A percentile compares a stretch with the other conserved stretches of the same genome.
These are phyloP conservation scores for Phytophthora idaei DNA, from an alignment of 352 stramenopile genomes.

Conservation along the genomic window DNA sequence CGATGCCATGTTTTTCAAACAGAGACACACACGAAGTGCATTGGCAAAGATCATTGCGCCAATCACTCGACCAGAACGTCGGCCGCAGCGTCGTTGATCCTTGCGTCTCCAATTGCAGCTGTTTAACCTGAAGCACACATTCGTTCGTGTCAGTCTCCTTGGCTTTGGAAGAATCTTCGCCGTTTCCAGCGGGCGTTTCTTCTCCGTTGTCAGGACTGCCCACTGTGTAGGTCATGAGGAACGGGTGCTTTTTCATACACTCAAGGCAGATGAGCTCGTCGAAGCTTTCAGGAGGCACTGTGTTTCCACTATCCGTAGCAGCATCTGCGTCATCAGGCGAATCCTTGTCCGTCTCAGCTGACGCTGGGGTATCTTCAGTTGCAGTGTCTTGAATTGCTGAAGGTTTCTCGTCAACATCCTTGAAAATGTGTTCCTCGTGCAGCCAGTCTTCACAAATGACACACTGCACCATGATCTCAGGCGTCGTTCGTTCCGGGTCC, in stretches of 20 bases:
- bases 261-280: constrained; percentile 72
- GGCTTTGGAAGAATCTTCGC: constrained; percentile 12
- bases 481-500: constrained; percentile 67
- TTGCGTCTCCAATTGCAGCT: constrained; percentile 29
- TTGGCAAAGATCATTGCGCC: constrained; percentile 59
- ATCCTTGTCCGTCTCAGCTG: constrained; percentile 14
- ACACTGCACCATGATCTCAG: constrained; percentile 79
- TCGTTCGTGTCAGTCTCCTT: constrained; percentile 8
- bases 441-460: constrained; percentile 83
- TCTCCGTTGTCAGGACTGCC: constrained; percentile 24
- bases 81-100: constrained; percentile 33
- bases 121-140: constrained; percentile 47
- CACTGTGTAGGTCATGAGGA: constrained; percentile 65
- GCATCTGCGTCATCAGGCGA: constrained; percentile 7
- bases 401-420: constrained; percentile 5
- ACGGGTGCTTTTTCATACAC: constrained; percentile 70
- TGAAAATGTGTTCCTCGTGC: constrained; percentile 72
- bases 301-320: constrained; percentile 7
- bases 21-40: constrained; percentile 56
- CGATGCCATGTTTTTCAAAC: constrained; percentile 57
- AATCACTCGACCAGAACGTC: constrained; percentile 74
- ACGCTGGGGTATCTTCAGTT: neutral
- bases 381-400: neutral
- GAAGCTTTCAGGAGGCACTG: constrained; percentile 40
- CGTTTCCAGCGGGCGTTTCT: constrained; percentile 2